phyloP scores from a whole-genome alignment of 306 rosid genomes.

The Cicer bijugum region DNA sequence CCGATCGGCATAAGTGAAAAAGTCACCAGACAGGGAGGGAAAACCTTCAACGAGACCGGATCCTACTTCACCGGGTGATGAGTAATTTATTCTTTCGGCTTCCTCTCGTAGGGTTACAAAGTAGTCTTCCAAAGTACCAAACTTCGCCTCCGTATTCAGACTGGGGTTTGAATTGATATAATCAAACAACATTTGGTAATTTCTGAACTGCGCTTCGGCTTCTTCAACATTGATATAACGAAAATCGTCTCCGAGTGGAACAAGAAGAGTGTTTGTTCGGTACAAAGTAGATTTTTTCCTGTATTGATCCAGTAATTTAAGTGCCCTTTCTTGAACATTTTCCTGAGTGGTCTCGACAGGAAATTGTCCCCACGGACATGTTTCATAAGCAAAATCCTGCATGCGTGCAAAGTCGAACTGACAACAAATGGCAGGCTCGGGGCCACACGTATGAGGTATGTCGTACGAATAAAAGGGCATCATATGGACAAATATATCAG shows the following conservation, averaged over 20 bases:
- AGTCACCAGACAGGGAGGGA: constrained; percentile 95
- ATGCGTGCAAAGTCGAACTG: constrained; percentile 96
- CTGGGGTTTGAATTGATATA: constrained; percentile 83
- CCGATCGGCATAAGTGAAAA: constrained; percentile 95
- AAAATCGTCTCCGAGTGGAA: constrained; percentile 99
- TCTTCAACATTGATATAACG: constrained; percentile 79
- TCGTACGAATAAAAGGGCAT: constrained; percentile 99
- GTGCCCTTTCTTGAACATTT: constrained; percentile 86
- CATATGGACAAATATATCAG: constrained; percentile 99
- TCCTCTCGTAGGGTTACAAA: constrained; percentile 78
- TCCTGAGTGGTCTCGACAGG: constrained; percentile 77
- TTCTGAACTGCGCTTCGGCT: constrained; percentile 94
- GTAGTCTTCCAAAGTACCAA: constrained; percentile 97
- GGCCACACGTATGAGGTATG: constrained; percentile 99
- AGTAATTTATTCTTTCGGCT: constrained; percentile 79
- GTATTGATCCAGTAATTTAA: constrained; percentile 84
- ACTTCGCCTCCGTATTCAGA: constrained; percentile 78
- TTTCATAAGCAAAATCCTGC: constrained; percentile 68
- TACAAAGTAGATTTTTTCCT: constrained; percentile 86
- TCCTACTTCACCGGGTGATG: constrained; percentile 80
- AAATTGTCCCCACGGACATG: constrained; percentile 82
- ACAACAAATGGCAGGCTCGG: constrained; percentile 97
- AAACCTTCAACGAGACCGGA: constrained; percentile 82
- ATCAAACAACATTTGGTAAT: constrained; percentile 87
- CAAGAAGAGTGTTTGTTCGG: constrained; percentile 92